Evolutionary conservation across 176 grass and related monocot genomes (phyloP).

Genomic region (Puya raimondii): DNA sequence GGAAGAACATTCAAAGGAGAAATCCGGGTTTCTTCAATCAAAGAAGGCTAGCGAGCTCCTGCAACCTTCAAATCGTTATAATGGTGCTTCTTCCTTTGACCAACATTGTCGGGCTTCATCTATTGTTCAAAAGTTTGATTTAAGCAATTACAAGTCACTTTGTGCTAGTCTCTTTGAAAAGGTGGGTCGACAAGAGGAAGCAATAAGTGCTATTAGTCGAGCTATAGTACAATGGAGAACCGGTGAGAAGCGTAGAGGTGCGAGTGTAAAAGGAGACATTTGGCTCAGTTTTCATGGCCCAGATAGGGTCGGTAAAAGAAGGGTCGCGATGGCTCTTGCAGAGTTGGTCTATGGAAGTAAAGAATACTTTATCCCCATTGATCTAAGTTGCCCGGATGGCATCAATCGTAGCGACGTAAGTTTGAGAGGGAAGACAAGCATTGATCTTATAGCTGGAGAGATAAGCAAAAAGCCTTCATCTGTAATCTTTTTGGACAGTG

Average conservation of each 20-base stretch:
- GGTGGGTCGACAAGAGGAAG: slow-evolving; percentile 85
- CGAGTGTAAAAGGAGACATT: slow-evolving; percentile 54
- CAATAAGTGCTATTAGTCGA: slow-evolving; percentile 42
- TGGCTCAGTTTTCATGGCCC: slow-evolving; percentile 80
- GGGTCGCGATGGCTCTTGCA: slow-evolving; percentile 48
- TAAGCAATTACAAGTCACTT: slow-evolving; percentile 63
- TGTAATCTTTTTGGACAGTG: slow-evolving; percentile 70
- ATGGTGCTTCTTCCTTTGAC: slow-evolving; percentile 40
- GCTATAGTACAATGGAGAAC: slow-evolving; percentile 34
- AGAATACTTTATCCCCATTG: slow-evolving; percentile 60
- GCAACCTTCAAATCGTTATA: slow-evolving; percentile 26
- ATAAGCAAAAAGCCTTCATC: slow-evolving; percentile 49
- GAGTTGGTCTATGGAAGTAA: slow-evolving; percentile 51
- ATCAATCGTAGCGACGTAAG: slow-evolving; percentile 12
- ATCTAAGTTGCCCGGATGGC: slow-evolving; percentile 46
- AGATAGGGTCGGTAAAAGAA: slow-evolving; percentile 58
- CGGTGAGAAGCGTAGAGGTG: slow-evolving; percentile 28
- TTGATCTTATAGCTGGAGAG: slow-evolving; percentile 60
- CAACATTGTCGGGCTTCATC: slow-evolving; percentile 34
- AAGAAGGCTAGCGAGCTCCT: slow-evolving; percentile 32
- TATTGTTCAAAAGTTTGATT: slow-evolving; percentile 31
- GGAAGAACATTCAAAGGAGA: slow-evolving; percentile 22
- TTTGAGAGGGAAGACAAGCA: slow-evolving; percentile 63
- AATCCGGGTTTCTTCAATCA: slow-evolving; percentile 13
- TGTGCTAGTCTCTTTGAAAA: slow-evolving; percentile 47